phyloP scores from a whole-genome alignment of 805 yeast genomes.

The Ogataea pini region DNA sequence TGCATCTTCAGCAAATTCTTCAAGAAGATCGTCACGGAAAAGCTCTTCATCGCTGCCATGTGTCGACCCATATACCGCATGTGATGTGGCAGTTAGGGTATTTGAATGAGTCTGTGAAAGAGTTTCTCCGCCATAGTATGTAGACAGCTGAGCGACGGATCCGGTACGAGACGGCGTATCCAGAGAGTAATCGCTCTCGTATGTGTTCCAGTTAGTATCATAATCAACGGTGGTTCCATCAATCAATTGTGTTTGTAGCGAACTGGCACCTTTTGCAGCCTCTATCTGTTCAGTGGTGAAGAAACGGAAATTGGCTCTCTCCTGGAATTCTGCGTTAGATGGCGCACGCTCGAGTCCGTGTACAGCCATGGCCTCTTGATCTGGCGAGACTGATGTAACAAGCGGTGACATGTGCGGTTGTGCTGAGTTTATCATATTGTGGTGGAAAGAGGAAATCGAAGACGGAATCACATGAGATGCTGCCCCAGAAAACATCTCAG shows the following conservation, averaged over 20 bases:
- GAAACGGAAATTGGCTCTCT: slow-evolving; percentile 62
- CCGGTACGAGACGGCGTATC: slow-evolving; percentile 13
- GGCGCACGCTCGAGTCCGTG: slow-evolving; percentile 35
- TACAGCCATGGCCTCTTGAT: slow-evolving; percentile 25
- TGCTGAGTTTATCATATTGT: slow-evolving; percentile 24
- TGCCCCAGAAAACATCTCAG: slow-evolving; percentile 78
- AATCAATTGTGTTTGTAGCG: slow-evolving; percentile 45
- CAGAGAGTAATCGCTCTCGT: slow-evolving; percentile 45
- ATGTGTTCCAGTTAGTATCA: slow-evolving; percentile 72
- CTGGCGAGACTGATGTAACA: slow-evolving; percentile 12
- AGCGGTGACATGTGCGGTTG: slow-evolving; percentile 1
- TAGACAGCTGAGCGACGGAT: slow-evolving; percentile 3
- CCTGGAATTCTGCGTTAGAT: slow-evolving; percentile 37
- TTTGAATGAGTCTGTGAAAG: neutral
- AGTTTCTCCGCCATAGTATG: slow-evolving; percentile 2
- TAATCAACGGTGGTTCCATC: slow-evolving; percentile 57
- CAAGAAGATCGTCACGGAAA: slow-evolving; percentile 17
- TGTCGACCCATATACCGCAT: slow-evolving; percentile 17
- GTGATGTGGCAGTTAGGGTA: neutral
- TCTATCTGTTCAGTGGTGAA: slow-evolving; percentile 83
- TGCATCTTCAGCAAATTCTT: slow-evolving; percentile 24
- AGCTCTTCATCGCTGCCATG: slow-evolving; percentile 23
- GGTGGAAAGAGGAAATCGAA: slow-evolving; percentile 74
- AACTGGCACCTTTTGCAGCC: slow-evolving; percentile 84
- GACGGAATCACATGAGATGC: slow-evolving; percentile 76